Evolutionary conservation across 306 rosid species (phyloP), one percentile per base, ranked within the genome.

Genomic region (Malus sieversii): DNA sequence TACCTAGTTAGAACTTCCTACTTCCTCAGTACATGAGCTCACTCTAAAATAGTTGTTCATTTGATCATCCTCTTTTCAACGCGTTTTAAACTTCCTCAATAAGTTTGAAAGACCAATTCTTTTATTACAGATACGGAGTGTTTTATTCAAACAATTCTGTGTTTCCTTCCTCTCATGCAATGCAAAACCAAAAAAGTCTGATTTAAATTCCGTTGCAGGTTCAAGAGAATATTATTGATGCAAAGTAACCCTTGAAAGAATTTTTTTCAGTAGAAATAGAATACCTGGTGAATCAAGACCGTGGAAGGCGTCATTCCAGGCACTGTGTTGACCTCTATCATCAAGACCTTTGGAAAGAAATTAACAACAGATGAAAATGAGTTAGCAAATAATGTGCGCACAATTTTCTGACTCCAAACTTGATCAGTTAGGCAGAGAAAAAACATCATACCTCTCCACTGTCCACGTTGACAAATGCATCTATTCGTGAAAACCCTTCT

Each of bases 301-400:
- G 98, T 94, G 62, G 98, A 94, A 77, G 96, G 97, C 51, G 96
- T 92, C 98, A 94, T 94, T 86, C 98, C 97, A n/a, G 98, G 98
- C 65, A 94, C 98, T 16, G 98, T 92, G 75, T 94, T 94, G 74
- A 94, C 97, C 82, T 94, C 98, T 48, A 94, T 94, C 45, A 94
- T 79, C 91, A 94, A 71, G 55, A 88, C 95, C 98, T 94, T 78
- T 63, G 64, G 66, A 80, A 16, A 77, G 77, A 61, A 83, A 78
- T 63, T 80, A 74, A 70, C 66, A 9, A 10, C 59, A 71, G 66
- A 65, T 79, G 15, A 66, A 48, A 73, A 78, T 77, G 80, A 32
- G 53, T 46, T 30, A 1, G 15, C 15, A 14, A 38, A n/a, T 52
- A 38, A 73, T 16, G 38, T 57, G 14, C 52, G 42, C 55, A 35